Percentiles rank a stretch among this genome's conserved stretches.
Conservation (phyloP, 1,139 yeast genomes). For the Lodderomyces jiufengensis region DNA sequence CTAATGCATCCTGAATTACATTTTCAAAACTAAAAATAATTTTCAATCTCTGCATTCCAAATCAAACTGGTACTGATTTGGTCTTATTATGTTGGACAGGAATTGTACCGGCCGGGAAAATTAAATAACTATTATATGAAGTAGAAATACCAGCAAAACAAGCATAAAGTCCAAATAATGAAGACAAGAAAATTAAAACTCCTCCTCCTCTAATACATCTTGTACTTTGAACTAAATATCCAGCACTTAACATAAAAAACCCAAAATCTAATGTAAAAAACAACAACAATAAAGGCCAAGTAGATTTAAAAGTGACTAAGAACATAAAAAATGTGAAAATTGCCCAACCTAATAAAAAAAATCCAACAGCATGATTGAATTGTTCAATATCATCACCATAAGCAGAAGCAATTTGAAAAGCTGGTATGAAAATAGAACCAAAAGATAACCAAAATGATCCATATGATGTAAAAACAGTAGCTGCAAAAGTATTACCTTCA, state of each 20-base stretch:
- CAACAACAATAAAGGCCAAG: slow-evolving; percentile 36
- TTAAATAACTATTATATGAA: slow-evolving; percentile 27
- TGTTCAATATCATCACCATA: slow-evolving; percentile 33
- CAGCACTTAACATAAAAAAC: slow-evolving; percentile 41
- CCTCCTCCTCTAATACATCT: slow-evolving; percentile 41
- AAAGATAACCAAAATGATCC: slow-evolving; percentile 44
- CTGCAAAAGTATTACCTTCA: slow-evolving; percentile 35
- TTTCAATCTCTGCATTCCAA: too few relatives aligned
- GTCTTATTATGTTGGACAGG: not conserved
- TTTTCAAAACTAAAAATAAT: too few relatives aligned
- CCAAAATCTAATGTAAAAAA: slow-evolving; percentile 37
- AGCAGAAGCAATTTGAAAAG: slow-evolving; percentile 56
- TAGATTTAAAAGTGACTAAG: slow-evolving; percentile 41
- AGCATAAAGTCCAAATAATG: slow-evolving; percentile 41
- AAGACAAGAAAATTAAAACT: slow-evolving; percentile 38
- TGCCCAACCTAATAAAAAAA: slow-evolving; percentile 44
- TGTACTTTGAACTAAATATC: slow-evolving; percentile 32
- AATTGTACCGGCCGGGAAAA: slow-evolving; percentile 8
- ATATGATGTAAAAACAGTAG: slow-evolving; percentile 36
- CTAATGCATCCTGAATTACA: too few relatives aligned
- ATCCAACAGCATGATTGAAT: slow-evolving; percentile 36
- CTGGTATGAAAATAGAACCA: slow-evolving; percentile 31
- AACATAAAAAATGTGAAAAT: slow-evolving; percentile 40
- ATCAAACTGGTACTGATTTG: not conserved
- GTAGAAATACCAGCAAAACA: slow-evolving; percentile 35